Evolutionary conservation across 2,329 filamentous ascomycete genomes (phyloP).

Genomic region (Aspergillus puulaauensis): DNA sequence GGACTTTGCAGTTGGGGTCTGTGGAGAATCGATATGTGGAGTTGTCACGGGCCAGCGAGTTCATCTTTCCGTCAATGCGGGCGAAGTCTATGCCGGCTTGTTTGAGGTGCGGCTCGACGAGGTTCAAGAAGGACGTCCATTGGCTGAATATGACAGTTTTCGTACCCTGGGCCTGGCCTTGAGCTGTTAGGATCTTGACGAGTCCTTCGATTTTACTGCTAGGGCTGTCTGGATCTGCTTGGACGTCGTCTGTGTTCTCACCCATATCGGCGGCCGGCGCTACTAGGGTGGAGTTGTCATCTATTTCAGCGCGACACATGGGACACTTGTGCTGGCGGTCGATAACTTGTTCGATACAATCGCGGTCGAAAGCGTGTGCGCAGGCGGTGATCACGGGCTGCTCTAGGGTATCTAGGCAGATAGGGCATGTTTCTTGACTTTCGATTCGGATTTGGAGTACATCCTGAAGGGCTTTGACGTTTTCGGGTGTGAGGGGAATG

Average conservation of each 20-base stretch:
- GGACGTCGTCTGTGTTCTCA: constrained; percentile 47
- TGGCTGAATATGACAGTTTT: constrained; percentile 83
- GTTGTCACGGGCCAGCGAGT: constrained; percentile 65
- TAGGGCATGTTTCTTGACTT: constrained; percentile 75
- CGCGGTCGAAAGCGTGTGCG: constrained; percentile 74
- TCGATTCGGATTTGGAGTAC: constrained; percentile 76
- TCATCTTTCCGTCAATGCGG: constrained; percentile 81
- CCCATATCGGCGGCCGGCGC: constrained; percentile 61
- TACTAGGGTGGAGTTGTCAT: constrained; percentile 62
- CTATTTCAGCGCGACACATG: constrained; percentile 72
- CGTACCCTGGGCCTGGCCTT: constrained; percentile 62
- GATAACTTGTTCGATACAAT: constrained; percentile 74
- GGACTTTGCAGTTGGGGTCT: constrained; percentile 67
- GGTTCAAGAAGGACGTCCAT: constrained; percentile 75
- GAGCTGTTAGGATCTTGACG: constrained; percentile 71
- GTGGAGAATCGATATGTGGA: constrained; percentile 67
- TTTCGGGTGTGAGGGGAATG: constrained; percentile 70
- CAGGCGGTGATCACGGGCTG: constrained; percentile 81
- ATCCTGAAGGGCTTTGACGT: constrained; percentile 69
- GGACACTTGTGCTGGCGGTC: constrained; percentile 77
- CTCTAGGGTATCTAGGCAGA: constrained; percentile 73
- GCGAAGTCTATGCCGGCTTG: constrained; percentile 62
- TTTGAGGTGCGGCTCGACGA: constrained; percentile 68
- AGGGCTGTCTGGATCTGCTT: constrained; percentile 62
- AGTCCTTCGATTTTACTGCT: constrained; percentile 83